Conservation (phyloP, 2,329 filamentous ascomycete genomes). For the Cladosporium velox region DNA sequence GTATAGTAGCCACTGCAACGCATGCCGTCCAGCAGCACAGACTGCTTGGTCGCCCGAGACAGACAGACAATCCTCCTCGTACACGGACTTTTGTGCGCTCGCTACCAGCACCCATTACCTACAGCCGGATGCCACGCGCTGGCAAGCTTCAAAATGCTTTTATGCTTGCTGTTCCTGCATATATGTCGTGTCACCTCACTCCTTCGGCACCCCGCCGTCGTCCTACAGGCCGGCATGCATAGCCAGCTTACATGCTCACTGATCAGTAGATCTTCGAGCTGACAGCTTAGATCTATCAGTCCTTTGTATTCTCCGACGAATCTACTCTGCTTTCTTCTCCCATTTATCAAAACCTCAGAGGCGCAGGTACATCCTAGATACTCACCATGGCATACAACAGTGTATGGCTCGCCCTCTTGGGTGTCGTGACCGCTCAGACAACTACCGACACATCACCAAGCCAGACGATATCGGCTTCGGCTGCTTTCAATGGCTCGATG, state of each 20-base stretch:
- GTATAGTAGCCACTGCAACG: not conserved
- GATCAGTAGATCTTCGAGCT: not conserved
- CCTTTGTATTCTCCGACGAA: not conserved
- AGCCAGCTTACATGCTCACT: not conserved
- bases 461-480: constrained; percentile 1
- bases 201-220: constrained; percentile 3
- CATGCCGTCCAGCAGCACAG: not conserved
- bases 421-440: constrained; percentile 1
- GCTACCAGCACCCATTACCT: no score
- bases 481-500: constrained; percentile 11
- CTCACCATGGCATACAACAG: not conserved
- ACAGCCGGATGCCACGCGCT: not conserved
- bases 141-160: constrained; percentile 10
- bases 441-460: not conserved
- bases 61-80: not conserved
- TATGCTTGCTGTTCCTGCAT: constrained; percentile 10
- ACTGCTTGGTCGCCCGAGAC: not conserved
- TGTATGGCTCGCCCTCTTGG: not conserved
- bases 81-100: not conserved
- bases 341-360: not conserved
- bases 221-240: constrained; percentile 1
- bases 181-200: not conserved
- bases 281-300: not conserved
- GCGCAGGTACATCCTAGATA: not conserved
- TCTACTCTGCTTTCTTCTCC: not conserved